Evolutionary conservation across 106 monocot genomes (phyloP).

Genomic region (Allium sativum): DNA sequence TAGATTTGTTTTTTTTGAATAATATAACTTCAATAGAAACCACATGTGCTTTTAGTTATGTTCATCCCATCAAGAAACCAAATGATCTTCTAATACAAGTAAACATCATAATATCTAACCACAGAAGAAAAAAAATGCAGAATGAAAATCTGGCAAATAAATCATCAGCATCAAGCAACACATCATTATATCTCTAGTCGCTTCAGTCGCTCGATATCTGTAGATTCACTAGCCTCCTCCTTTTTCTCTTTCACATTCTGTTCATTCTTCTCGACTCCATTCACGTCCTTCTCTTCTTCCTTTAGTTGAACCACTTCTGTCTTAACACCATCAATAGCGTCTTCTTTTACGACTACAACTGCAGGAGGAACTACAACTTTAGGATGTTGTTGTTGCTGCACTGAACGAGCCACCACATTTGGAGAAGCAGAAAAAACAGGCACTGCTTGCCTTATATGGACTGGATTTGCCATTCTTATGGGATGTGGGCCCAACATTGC

Average conservation of each 20-base stretch:
- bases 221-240: too few species aligned
- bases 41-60: too few species aligned
- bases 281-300: background rate
- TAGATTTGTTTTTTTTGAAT: too few species aligned
- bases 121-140: too few species aligned
- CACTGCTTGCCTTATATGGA: constrained; percentile 50
- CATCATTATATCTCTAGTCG: constrained; percentile 25
- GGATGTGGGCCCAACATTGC: too few species aligned
- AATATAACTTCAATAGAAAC: too few species aligned
- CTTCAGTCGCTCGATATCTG: constrained; percentile 29
- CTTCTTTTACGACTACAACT: background rate
- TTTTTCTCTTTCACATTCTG: constrained; percentile 1
- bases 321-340: background rate
- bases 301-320: background rate
- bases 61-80: too few species aligned
- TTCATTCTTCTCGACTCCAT: background rate
- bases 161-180: too few species aligned
- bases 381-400: constrained; percentile 15
- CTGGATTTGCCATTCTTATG: constrained; percentile 46
- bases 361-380: background rate
- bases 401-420: constrained; percentile 3
- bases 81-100: too few species aligned
- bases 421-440: constrained; percentile 50
- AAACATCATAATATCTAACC: too few species aligned
- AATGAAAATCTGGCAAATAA: too few species aligned